Conservation (phyloP, 371 early-diverging fungal genomes). For the Saksenaea oblongispora region DNA sequence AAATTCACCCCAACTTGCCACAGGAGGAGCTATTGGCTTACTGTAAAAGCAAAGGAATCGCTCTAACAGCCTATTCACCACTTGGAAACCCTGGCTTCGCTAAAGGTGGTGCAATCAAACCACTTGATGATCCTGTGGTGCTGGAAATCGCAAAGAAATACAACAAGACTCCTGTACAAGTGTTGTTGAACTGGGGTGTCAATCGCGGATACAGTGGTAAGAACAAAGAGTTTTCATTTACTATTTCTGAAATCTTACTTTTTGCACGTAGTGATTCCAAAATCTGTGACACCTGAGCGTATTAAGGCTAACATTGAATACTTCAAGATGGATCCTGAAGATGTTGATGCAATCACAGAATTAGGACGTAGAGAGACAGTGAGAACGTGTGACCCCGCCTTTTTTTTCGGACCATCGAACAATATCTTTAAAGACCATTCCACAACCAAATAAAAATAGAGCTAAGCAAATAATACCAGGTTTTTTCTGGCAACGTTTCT, state of each 20-base stretch:
- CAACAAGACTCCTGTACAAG: slow-evolving; percentile 69
- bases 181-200: slow-evolving; percentile 77
- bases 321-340: slow-evolving; percentile 36
- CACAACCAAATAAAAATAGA: too few species aligned
- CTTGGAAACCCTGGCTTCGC: slow-evolving; percentile 38
- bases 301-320: slow-evolving; percentile 44
- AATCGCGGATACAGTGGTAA: slow-evolving; percentile 61
- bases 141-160: slow-evolving; percentile 69
- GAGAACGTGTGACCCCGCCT: slow-evolving; percentile 34
- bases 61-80: slow-evolving; percentile 50
- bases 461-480: too few species aligned
- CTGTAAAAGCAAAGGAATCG: slow-evolving; percentile 40
- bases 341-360: slow-evolving; percentile 32
- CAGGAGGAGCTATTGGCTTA: slow-evolving; percentile 44
- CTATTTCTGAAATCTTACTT: neutral
- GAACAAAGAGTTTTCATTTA: neutral
- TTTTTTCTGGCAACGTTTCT: too few species aligned
- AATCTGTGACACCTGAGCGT: slow-evolving; percentile 52
- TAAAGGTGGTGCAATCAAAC: slow-evolving; percentile 17
- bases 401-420: slow-evolving; percentile 30
- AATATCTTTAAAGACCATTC: slow-evolving; percentile 36
- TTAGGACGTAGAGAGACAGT: slow-evolving; percentile 28
- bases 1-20: slow-evolving; percentile 58
- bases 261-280: slow-evolving; percentile 56
- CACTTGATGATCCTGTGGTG: slow-evolving; percentile 30